phyloP scores from a whole-genome alignment of 1,139 yeast genomes.

The Debaryomycetaceae sp. region DNA sequence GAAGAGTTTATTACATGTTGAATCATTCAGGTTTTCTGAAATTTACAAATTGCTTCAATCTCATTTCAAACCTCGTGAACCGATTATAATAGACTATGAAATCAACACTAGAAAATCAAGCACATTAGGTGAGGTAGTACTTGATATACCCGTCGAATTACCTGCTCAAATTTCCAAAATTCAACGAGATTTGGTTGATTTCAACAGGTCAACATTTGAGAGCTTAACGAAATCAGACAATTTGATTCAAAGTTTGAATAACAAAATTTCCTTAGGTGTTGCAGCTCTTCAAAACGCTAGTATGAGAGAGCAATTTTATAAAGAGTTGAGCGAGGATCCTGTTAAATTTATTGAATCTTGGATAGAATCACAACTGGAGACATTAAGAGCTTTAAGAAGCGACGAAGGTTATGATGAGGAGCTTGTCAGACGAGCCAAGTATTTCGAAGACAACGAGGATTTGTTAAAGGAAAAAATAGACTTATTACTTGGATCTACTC shows the following conservation, averaged over 20 bases:
- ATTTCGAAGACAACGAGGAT: conserved; percentile 67
- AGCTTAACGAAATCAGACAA: conserved; percentile 43
- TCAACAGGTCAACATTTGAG: conserved; percentile 38
- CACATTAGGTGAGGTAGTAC: conserved; percentile 75
- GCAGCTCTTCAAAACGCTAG: conserved; percentile 62
- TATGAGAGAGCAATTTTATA: conserved; percentile 56
- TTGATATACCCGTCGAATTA: conserved; percentile 69
- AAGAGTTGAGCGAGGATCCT: conserved; percentile 73
- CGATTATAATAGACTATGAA: conserved; percentile 71
- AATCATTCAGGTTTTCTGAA: conserved; percentile 64
- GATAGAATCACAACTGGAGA: conserved; percentile 71
- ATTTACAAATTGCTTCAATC: conserved; percentile 62
- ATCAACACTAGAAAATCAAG: conserved; percentile 73
- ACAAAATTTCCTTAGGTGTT: conserved; percentile 57
- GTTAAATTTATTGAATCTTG: conserved; percentile 69
- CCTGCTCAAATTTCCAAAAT: conserved; percentile 42
- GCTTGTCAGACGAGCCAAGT: conserved; percentile 75
- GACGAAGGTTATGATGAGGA: conserved; percentile 93
- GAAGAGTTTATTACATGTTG: conserved; percentile 51
- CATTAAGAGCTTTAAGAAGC: conserved; percentile 72
- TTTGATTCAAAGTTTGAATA: conserved; percentile 54
- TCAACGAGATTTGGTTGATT: conserved; percentile 38
- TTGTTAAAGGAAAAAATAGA: conserved; percentile 74
- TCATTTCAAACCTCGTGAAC: conserved; percentile 71
- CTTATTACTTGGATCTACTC: conserved; percentile 50